These are phyloP conservation scores for Sarocladium strictum DNA, from an alignment of 2,329 filamentous ascomycete species.

Conservation along the genomic window DNA sequence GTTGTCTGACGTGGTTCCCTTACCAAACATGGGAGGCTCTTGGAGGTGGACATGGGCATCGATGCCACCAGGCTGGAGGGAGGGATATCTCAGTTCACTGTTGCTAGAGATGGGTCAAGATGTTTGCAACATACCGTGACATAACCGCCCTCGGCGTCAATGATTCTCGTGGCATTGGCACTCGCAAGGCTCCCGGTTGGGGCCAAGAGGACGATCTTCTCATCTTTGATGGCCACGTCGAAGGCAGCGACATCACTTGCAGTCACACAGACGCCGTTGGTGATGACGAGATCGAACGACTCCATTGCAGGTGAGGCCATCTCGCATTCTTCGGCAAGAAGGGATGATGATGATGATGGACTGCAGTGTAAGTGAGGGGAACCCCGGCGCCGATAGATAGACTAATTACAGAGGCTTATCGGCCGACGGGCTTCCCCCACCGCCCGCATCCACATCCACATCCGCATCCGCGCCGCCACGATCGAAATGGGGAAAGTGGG, in stretches of 20 bases:
- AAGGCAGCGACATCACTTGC: constrained; percentile 33
- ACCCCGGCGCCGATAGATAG: background rate
- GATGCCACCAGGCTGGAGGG: constrained; percentile 28
- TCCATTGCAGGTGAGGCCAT: constrained; percentile 16
- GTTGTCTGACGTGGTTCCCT: constrained; percentile 25
- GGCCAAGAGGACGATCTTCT: constrained; percentile 34
- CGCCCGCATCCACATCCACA: too few species aligned
- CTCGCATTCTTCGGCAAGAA: too few species aligned
- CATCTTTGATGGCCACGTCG: constrained; percentile 36
- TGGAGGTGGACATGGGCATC: constrained; percentile 35
- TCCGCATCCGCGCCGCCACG: background rate
- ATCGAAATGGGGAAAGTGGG: background rate
- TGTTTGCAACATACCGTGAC: constrained; percentile 10
- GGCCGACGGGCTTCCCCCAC: too few species aligned
- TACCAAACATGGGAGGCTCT: constrained; percentile 29
- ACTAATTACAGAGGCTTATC: constrained; percentile 2
- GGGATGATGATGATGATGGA: too few species aligned
- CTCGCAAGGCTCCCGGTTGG: constrained; percentile 27
- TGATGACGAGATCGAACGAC: constrained; percentile 30
- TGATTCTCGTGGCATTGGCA: constrained; percentile 5
- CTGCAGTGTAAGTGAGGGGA: background rate
- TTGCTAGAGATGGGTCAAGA: background rate
- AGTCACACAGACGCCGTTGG: constrained; percentile 37
- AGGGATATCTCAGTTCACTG: background rate
- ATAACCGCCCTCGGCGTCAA: constrained; percentile 12